Percentiles rank a stretch among this genome's conserved stretches.
Evolutionary conservation across 768 basidiomycete genomes (phyloP).

Genomic region (Trametes sanguinea): DNA sequence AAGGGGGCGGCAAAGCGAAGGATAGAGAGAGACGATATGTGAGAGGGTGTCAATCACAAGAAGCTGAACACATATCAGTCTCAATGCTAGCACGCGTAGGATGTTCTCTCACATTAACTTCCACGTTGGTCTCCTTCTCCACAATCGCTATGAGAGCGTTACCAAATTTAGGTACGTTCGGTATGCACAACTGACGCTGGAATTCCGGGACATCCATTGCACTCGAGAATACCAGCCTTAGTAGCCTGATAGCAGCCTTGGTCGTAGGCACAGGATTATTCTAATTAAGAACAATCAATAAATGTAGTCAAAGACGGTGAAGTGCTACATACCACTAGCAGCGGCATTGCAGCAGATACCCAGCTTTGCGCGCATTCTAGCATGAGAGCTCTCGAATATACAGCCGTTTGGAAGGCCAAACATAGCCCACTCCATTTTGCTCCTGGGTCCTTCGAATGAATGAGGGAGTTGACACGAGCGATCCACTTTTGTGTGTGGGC

Average conservation of each 20-base stretch:
- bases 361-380: constrained; percentile 73
- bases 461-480: constrained; percentile 67
- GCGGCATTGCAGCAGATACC: constrained; percentile 63
- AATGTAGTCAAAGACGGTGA: constrained; percentile 37
- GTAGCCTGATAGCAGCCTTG: constrained; percentile 66
- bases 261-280: constrained; percentile 60
- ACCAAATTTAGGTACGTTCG: constrained; percentile 74
- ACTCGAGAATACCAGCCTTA: constrained; percentile 60
- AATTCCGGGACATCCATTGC: constrained; percentile 72
- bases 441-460: constrained; percentile 77
- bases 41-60: constrained; percentile 50
- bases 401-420: constrained; percentile 66
- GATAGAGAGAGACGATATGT: constrained; percentile 63
- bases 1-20: constrained; percentile 62
- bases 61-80: constrained; percentile 26
- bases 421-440: constrained; percentile 81
- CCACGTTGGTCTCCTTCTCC: constrained; percentile 51
- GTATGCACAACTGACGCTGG: constrained; percentile 74
- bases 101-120: constrained; percentile 51
- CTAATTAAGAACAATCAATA: constrained; percentile 47
- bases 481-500: constrained; percentile 75
- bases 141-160: constrained; percentile 55
- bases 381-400: constrained; percentile 59
- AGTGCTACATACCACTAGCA: constrained; percentile 59
- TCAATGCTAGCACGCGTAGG: background rate